Evolutionary conservation across 169 alveolate genomes (phyloP).

Genomic region (Toxoplasma gondii): DNA sequence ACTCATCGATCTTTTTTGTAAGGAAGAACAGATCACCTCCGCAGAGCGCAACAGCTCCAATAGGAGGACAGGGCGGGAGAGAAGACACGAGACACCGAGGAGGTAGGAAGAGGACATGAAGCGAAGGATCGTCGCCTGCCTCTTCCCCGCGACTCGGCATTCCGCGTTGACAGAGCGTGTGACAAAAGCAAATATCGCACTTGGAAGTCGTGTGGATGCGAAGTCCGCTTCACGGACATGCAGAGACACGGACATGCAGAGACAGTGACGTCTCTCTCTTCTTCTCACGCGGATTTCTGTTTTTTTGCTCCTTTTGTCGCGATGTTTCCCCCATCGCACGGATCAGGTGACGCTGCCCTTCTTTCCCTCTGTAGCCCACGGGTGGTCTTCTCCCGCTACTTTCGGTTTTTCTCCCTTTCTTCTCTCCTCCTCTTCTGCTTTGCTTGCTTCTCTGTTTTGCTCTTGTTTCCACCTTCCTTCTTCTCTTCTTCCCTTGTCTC

Average conservation of each 20-base stretch:
- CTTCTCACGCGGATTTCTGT: not conserved
- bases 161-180: too few species aligned
- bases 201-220: too few species aligned
- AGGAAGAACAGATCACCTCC: too few species aligned
- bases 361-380: conserved; percentile 5
- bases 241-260: not conserved
- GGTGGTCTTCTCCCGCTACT: not conserved
- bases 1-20: not conserved
- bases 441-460: not conserved
- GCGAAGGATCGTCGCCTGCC: too few species aligned
- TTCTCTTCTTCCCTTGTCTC: not conserved
- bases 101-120: not conserved
- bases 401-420: not conserved
- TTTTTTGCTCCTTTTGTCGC: not conserved
- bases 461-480: not conserved
- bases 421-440: not conserved
- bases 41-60: too few species aligned
- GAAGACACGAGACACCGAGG: not conserved
- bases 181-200: too few species aligned
- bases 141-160: too few species aligned
- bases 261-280: not conserved
- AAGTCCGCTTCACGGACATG: not conserved
- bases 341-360: not conserved
- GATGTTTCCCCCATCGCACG: not conserved
- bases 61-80: too few species aligned